Base-by-base conservation (phyloP, 2,329 filamentous ascomycete genomes). In the Juglanconis oblonga region DNA sequence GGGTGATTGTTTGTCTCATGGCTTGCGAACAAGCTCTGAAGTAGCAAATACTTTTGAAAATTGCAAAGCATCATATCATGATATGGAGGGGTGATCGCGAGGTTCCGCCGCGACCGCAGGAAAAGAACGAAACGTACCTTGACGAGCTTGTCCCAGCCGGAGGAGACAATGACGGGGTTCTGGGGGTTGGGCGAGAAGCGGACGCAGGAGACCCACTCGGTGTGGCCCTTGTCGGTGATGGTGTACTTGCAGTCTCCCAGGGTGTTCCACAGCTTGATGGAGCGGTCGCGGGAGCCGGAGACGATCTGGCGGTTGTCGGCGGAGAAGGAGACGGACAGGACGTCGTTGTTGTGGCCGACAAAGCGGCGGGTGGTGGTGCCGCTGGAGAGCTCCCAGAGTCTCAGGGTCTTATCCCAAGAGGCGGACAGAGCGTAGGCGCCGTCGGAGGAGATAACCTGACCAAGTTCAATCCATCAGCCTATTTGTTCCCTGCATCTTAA, bases 161-260 rank as follows among this genome's bases (percentile, higher is more conserved):
- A 88, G 78, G 90, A 96, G 78, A 99, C 95, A 78, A 99, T 99
- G 79, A 99, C 95, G 71, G 95, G 94, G 89, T 98, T 99, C 87
- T 98, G 94, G 76, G 95, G 95, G 88, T 99, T 99, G 77, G 95
- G 95, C 83, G 91, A 96, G 91, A 99, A 99, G 81, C 95, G 90
- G 72, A 99, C 95, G 86, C 94, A 98, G 67, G 94, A 97, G 72
- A 97, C 95, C 95, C 95, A 99, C 82, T 99, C 95, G 81, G 92
- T 92, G 87, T 99, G 95, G 78, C 95, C 95, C 90, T 99, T 99
- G 79, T 99, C 95, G 82, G 92, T 96, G 86, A 99, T 98, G 85
- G 94, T 99, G 89, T 88, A 99, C 87, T 99, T 99, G 93, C 95
- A 99, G 88, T 99, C 95, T 82, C 95, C 95, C 70, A 99, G 92